phyloP scores from a whole-genome alignment of 2,329 filamentous ascomycete species.

The Ophiostoma fasciatum region DNA sequence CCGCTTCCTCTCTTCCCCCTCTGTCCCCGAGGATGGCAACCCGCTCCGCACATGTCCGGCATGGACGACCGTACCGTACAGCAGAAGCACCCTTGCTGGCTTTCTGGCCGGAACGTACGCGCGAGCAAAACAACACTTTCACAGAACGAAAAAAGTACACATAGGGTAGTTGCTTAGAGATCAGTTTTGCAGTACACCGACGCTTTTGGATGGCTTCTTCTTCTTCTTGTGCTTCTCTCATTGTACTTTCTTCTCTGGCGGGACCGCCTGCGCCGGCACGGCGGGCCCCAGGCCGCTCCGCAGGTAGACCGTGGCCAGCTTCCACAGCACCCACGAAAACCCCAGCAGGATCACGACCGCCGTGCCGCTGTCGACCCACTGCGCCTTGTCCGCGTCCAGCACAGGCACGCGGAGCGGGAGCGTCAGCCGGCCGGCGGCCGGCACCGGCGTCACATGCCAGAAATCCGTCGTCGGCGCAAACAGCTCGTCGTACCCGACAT shows the following conservation, averaged over 20 bases:
- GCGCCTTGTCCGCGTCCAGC: slow-evolving; percentile 35
- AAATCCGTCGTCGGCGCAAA: slow-evolving; percentile 69
- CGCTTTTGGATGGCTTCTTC: too few relatives aligned
- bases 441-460: slow-evolving; percentile 55
- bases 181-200: too few relatives aligned
- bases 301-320: slow-evolving; percentile 28
- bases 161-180: too few relatives aligned
- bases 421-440: slow-evolving; percentile 25
- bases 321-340: slow-evolving; percentile 56
- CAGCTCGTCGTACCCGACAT: slow-evolving; percentile 72
- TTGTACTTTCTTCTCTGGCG: slow-evolving; percentile 11
- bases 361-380: slow-evolving; percentile 40
- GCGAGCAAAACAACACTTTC: too few relatives aligned
- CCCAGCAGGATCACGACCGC: slow-evolving; percentile 44
- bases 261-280: slow-evolving; percentile 11
- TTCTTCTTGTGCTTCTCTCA: background rate
- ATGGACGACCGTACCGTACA: too few relatives aligned
- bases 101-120: too few relatives aligned
- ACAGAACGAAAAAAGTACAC: too few relatives aligned
- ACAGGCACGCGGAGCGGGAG: slow-evolving; percentile 50
- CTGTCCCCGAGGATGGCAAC: too few relatives aligned
- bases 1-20: too few relatives aligned
- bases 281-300: slow-evolving; percentile 18
- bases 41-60: too few relatives aligned
- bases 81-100: too few relatives aligned